Evolutionary conservation across 129 eudicot genomes (phyloP).

Genomic region (Flaveria ramosissima): DNA sequence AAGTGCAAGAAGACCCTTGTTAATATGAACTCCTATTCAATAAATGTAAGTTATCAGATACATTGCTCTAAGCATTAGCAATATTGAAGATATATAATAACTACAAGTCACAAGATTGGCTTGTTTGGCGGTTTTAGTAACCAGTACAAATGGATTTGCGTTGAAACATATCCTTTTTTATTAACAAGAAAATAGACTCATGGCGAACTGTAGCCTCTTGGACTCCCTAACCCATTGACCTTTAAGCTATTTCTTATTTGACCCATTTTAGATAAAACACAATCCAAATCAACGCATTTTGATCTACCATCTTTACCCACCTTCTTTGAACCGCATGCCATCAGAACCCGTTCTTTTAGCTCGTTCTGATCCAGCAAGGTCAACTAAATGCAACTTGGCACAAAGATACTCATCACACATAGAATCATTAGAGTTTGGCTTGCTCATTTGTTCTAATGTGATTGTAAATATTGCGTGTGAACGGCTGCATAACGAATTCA

Average conservation of each 20-base stretch:
- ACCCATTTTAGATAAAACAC: not conserved
- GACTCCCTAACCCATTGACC: not conserved
- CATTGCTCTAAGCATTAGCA: too few species aligned
- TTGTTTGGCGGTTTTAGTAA: not conserved
- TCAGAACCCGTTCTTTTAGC: constrained; percentile 99
- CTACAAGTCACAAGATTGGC: too few species aligned
- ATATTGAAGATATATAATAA: too few species aligned
- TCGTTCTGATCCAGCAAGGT: constrained; percentile 99
- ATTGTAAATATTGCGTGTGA: constrained; percentile 99
- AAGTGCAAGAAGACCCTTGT: constrained; percentile 99
- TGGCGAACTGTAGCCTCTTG: not conserved
- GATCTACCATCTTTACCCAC: constrained; percentile 36
- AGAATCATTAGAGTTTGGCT: constrained; percentile 55
- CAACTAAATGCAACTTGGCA: constrained; percentile 97
- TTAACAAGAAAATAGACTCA: not conserved
- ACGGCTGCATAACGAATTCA: constrained; percentile 56
- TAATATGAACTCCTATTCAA: constrained; percentile 90
- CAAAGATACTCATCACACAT: constrained; percentile 91
- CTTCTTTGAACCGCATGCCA: constrained; percentile 99
- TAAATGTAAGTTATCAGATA: constrained; percentile 11
- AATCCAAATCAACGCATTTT: not conserved
- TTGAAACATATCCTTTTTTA: not conserved
- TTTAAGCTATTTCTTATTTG: not conserved
- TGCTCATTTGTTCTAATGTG: constrained; percentile 93
- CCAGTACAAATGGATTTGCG: not conserved